phyloP scores from a whole-genome alignment of 1,139 yeast species.

The Geotrichum siamense region DNA sequence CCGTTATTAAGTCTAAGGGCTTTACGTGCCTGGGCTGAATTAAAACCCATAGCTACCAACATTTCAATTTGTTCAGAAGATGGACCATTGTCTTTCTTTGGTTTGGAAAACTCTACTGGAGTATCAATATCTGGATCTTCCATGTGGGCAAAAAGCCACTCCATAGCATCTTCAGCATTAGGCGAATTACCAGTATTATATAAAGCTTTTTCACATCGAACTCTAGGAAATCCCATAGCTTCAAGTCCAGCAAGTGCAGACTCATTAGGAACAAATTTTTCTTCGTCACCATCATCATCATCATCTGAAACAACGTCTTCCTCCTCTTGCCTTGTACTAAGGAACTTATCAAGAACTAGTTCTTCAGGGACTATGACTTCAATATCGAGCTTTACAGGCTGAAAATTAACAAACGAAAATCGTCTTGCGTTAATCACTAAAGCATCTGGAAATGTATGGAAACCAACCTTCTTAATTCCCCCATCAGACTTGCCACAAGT shows the following conservation, averaged over 20 bases:
- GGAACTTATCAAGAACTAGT: constrained; percentile 36
- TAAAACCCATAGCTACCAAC: constrained; percentile 73
- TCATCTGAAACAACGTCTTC: constrained; percentile 37
- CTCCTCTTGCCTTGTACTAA: constrained; percentile 35
- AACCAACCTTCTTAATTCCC: constrained; percentile 44
- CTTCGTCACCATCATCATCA: constrained; percentile 23
- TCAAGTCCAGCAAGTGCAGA: constrained; percentile 49
- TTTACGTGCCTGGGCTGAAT: constrained; percentile 52
- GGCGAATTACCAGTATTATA: constrained; percentile 58
- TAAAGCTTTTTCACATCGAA: constrained; percentile 60
- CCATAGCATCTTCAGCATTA: constrained; percentile 72
- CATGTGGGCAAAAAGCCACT: constrained; percentile 85
- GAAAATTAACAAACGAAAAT: constrained; percentile 82
- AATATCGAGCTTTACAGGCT: constrained; percentile 72
- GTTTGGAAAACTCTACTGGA: constrained; percentile 39
- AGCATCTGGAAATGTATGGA: constrained; percentile 62
- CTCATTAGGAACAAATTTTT: constrained; percentile 48
- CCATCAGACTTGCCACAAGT: constrained; percentile 40
- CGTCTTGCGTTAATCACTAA: constrained; percentile 70
- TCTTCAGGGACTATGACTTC: constrained; percentile 56
- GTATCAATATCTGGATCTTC: constrained; percentile 75
- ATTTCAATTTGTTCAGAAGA: constrained; percentile 42
- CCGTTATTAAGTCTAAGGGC: constrained; percentile 55
- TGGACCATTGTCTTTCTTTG: constrained; percentile 3
- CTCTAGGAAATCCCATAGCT: constrained; percentile 83